Evolutionary conservation across 208 protist species (phyloP).

Genomic region (Entamoeba histolytica): DNA sequence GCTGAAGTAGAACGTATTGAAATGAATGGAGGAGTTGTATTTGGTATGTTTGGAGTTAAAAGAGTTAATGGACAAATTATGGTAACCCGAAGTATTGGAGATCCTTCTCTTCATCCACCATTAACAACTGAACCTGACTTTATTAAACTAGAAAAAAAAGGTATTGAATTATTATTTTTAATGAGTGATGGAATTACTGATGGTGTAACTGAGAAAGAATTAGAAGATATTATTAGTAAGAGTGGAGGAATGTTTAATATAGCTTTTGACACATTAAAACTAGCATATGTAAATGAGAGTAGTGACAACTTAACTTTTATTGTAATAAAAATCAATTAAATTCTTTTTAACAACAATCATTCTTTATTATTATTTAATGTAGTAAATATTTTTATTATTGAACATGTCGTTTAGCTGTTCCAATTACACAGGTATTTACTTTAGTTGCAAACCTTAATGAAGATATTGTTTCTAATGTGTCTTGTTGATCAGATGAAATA

Average conservation of each 20-base stretch:
- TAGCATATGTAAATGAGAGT: not conserved
- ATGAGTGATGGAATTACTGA: not conserved
- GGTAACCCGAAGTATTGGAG: not conserved
- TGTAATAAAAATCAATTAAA: not conserved
- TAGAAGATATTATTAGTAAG: not conserved
- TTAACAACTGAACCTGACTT: not conserved
- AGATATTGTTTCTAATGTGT: constrained; percentile 50
- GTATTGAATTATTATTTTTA: not conserved
- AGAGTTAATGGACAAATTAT: not conserved
- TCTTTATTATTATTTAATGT: too few relatives aligned
- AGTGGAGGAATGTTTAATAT: not conserved
- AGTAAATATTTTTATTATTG: not conserved
- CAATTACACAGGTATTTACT: constrained; percentile 14
- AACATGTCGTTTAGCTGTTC: not conserved
- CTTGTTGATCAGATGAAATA: constrained; percentile 43
- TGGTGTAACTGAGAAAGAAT: not conserved
- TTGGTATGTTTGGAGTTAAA: not conserved
- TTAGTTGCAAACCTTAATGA: constrained; percentile 49
- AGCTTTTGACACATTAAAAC: not conserved
- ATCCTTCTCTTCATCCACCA: not conserved
- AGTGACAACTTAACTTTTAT: not conserved
- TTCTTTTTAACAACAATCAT: too few relatives aligned
- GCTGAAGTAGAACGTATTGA: not conserved
- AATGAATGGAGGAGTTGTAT: not conserved
- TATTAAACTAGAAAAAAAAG: not conserved